phyloP scores from a whole-genome alignment of 352 stramenopile species.

The Globisporangium carolinianum region DNA sequence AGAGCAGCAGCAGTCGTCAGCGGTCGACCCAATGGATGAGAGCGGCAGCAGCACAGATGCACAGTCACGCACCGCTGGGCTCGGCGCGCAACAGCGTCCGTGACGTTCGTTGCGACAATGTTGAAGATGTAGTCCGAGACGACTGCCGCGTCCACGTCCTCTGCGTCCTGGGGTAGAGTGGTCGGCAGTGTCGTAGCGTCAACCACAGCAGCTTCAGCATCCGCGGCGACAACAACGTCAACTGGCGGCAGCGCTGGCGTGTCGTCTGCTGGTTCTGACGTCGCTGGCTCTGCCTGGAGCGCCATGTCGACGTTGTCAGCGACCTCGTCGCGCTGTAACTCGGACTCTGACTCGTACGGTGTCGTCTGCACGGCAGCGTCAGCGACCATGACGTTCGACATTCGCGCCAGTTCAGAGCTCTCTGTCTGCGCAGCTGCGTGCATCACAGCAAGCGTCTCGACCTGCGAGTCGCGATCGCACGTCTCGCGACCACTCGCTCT shows the following conservation, averaged over 20 bases:
- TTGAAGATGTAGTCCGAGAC: slow-evolving; percentile 12
- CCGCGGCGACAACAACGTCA: too few species aligned
- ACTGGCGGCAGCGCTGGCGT: too few species aligned
- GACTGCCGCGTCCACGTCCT: not conserved
- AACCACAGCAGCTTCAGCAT: too few species aligned
- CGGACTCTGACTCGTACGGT: too few species aligned
- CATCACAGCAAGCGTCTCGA: not conserved
- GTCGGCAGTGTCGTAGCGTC: too few species aligned
- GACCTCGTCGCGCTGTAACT: too few species aligned
- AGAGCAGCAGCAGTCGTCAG: not conserved
- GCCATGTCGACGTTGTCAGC: too few species aligned
- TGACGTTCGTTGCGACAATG: slow-evolving; percentile 9
- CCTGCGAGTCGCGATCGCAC: not conserved
- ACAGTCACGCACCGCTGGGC: slow-evolving; percentile 24
- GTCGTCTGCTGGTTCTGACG: too few species aligned
- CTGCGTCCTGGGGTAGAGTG: too few species aligned
- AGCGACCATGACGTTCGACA: too few species aligned
- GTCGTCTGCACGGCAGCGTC: too few species aligned
- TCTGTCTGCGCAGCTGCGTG: slow-evolving; percentile 3
- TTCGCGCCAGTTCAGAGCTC: not conserved
- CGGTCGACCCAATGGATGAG: not conserved
- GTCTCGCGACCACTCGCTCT: slow-evolving; percentile 2
- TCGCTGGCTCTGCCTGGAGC: too few species aligned
- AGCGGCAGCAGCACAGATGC: not conserved
- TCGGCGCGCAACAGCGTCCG: slow-evolving; percentile 18